These are phyloP conservation scores for Senna siamea DNA, from an alignment of 306 rosid genomes.

Conservation along the genomic window DNA sequence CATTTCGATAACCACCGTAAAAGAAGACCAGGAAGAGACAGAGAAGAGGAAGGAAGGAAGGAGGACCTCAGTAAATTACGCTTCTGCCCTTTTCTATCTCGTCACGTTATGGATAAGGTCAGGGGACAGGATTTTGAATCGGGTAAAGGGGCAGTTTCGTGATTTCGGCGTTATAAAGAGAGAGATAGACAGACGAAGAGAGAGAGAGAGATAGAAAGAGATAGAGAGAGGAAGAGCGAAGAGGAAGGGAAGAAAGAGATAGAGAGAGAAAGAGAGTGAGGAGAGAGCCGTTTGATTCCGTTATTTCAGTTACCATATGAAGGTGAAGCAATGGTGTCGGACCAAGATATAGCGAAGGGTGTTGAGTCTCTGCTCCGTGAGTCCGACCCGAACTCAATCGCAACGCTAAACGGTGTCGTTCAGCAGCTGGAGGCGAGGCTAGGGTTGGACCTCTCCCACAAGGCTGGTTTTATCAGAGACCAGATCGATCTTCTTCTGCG, in stretches of 20 bases:
- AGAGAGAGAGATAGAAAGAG: conserved; percentile 47
- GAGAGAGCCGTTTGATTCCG: conserved; percentile 46
- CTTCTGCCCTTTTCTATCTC: background rate
- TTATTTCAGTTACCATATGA: conserved; percentile 62
- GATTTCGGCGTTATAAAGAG: conserved; percentile 59
- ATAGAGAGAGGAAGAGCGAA: conserved; percentile 18
- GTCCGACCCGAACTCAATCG: conserved; percentile 59
- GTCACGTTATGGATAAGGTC: background rate
- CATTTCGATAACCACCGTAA: background rate
- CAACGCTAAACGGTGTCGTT: conserved; percentile 65
- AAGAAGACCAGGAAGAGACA: background rate
- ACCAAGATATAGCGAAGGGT: conserved; percentile 72
- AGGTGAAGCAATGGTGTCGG: conserved; percentile 67
- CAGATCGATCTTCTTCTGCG: conserved; percentile 77
- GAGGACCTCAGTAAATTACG: conserved; percentile 20
- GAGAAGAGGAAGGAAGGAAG: background rate
- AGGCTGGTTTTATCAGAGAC: conserved; percentile 70
- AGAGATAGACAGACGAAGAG: conserved; percentile 40
- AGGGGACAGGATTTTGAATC: background rate
- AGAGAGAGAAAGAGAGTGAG: conserved; percentile 17
- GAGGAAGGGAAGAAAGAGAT: conserved; percentile 14
- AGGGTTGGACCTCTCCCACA: conserved; percentile 73
- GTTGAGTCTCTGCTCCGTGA: conserved; percentile 73
- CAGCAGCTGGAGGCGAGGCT: conserved; percentile 67
- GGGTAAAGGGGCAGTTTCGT: conserved; percentile 32